Base-by-base conservation (phyloP, 164 flowering plant species). In the Buxus sempervirens region DNA sequence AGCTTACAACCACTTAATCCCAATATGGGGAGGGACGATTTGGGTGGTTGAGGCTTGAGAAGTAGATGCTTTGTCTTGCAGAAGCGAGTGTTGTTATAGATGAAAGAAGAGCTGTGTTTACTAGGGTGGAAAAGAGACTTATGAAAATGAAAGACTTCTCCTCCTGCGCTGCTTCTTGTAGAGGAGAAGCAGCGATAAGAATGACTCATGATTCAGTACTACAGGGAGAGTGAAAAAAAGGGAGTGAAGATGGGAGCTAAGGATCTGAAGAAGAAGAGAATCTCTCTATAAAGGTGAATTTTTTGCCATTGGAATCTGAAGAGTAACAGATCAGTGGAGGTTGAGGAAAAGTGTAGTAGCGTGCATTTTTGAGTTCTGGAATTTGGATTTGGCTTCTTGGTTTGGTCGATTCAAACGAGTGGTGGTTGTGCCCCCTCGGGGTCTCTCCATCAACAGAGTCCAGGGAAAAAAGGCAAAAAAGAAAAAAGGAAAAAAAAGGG, bases 111-210 rank as follows among this genome's bases (percentile, higher is more conserved):
- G 18, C 42, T 70, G 23, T 22, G 60, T 53, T 59, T 82, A 49
- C 77, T 77, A n/a, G 66, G 76, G 58, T 64, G 65, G 36, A 70
- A 54, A 63, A 68, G 80, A 28, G 76, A 69, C 62, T 67, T 76
- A 0, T 71, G 73, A 18, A 69, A 54, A 22, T 68, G 66, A 56
- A 76, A 65, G 36, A 82, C 62, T 51, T 69, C 56, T 42, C 74
- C 63, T 20, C 70, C 66, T 49, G 61, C 32, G 10, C 71, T 58
- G 76, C 77, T 78, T 79, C 84, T 83, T 45, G 85, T 22, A 28
- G 85, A 79, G 67, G 83, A 84, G 36, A 80, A 72, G 74, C 74
- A 73, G 74, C 73, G 72, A 67, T 59, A 81, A 65, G 90, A 77
- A 32, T 81, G 54, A 83, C 80, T 76, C 90, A 86, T 89, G 76